Percentiles rank a stretch among this genome's conserved stretches.
Evolutionary conservation across 176 grass and related monocot genomes (phyloP).

Genomic region (Chloris gayana): DNA sequence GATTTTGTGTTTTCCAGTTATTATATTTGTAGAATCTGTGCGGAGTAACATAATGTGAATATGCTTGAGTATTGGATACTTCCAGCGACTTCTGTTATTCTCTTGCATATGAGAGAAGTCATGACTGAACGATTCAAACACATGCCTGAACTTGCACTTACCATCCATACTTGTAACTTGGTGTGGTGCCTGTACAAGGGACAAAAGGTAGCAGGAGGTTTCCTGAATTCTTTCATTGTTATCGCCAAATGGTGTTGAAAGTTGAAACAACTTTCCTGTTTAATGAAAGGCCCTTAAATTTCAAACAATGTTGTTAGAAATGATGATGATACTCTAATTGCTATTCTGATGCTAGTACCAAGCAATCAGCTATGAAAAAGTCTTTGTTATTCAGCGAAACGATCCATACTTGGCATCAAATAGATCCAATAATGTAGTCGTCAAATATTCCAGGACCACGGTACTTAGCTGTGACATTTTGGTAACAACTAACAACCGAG

Average conservation of each 20-base stretch:
- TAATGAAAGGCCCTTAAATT: background rate
- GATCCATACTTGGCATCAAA: background rate
- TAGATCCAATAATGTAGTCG: conserved; percentile 31
- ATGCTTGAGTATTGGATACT: background rate
- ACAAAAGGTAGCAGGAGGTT: background rate
- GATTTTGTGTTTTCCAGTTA: background rate
- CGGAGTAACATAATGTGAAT: background rate
- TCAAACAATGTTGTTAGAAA: background rate
- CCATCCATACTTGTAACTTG: background rate
- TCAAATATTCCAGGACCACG: background rate
- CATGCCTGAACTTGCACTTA: background rate
- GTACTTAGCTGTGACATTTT: conserved; percentile 23
- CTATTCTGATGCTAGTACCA: conserved; percentile 3
- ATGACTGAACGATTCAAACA: conserved; percentile 2
- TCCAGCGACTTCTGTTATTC: background rate
- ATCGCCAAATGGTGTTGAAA: background rate
- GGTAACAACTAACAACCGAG: background rate
- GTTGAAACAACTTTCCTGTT: background rate
- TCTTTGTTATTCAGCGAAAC: conserved; percentile 28
- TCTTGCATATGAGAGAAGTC: conserved; percentile 6
- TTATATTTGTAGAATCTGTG: background rate
- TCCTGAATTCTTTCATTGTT: background rate
- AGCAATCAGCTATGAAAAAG: conserved; percentile 28
- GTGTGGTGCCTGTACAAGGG: background rate
- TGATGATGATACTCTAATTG: conserved; percentile 1